Percentiles rank a stretch among this genome's conserved stretches.
phyloP scores from a whole-genome alignment of 1,139 yeast genomes.

The Geotrichum phurueaensis region DNA sequence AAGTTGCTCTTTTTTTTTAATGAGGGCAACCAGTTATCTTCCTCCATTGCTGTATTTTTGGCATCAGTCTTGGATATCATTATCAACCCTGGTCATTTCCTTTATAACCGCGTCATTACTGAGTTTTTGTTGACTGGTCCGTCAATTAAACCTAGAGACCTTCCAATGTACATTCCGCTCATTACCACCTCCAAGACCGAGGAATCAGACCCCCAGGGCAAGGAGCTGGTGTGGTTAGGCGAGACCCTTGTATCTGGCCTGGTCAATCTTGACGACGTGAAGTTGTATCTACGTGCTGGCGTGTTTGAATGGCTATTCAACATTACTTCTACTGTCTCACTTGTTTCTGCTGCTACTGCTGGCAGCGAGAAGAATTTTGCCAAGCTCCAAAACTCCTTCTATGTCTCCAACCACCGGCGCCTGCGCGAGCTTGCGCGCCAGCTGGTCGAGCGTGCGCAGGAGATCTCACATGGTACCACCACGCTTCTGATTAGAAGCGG shows the following conservation, averaged over 20 bases:
- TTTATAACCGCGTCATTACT: slow-evolving; percentile 60
- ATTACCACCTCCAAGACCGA: slow-evolving; percentile 42
- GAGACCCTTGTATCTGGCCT: slow-evolving; percentile 45
- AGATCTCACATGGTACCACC: slow-evolving; percentile 56
- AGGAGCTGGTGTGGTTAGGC: slow-evolving; percentile 64
- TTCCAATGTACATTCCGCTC: slow-evolving; percentile 58
- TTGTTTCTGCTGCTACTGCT: slow-evolving; percentile 8
- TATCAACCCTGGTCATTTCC: slow-evolving; percentile 60
- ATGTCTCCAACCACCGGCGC: slow-evolving; percentile 16
- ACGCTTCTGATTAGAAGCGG: slow-evolving; percentile 60
- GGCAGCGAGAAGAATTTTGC: neutral
- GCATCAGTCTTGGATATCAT: slow-evolving; percentile 54
- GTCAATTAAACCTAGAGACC: slow-evolving; percentile 47
- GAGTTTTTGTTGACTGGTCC: slow-evolving; percentile 44
- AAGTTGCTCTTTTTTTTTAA: slow-evolving; percentile 48
- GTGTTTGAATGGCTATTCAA: slow-evolving; percentile 65
- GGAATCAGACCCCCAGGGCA: slow-evolving; percentile 40
- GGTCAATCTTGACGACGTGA: slow-evolving; percentile 46
- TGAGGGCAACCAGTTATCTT: slow-evolving; percentile 30
- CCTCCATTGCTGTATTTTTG: slow-evolving; percentile 44
- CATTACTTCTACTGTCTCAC: slow-evolving; percentile 43
- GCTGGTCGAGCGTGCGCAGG: slow-evolving; percentile 48
- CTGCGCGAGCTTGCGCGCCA: slow-evolving; percentile 40
- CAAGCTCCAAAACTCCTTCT: slow-evolving; percentile 12
- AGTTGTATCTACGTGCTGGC: slow-evolving; percentile 46